These are phyloP conservation scores for Cladosporium oxysporum DNA, from an alignment of 2,329 filamentous ascomycete species.

Conservation along the genomic window DNA sequence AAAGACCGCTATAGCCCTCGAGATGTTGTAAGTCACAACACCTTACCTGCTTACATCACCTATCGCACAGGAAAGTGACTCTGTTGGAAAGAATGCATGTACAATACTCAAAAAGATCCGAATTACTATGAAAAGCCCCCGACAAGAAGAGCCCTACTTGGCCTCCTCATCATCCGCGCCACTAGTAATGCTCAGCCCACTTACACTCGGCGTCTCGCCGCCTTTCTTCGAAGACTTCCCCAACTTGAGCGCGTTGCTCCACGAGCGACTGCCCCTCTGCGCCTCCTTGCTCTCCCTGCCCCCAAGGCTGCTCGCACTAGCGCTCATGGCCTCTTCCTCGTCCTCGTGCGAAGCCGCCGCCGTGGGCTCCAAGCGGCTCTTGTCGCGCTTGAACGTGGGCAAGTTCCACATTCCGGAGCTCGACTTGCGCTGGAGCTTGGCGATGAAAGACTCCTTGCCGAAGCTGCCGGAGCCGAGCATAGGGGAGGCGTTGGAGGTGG, in stretches of 20 bases:
- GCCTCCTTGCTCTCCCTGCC: constrained; percentile 35
- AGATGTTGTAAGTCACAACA: too few species aligned
- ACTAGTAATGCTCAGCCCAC: constrained; percentile 47
- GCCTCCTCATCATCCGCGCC: constrained; percentile 34
- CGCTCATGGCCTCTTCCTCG: constrained; percentile 32
- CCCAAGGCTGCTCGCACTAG: constrained; percentile 13
- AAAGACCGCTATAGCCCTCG: too few species aligned
- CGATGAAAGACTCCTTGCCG: constrained; percentile 52
- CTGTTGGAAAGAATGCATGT: not conserved
- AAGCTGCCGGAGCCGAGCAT: constrained; percentile 30
- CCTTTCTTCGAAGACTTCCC: constrained; percentile 35
- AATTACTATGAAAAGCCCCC: too few species aligned
- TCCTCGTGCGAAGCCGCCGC: constrained; percentile 30
- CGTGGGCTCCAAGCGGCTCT: constrained; percentile 35
- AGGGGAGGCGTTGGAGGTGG: constrained; percentile 38
- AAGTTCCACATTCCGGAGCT: constrained; percentile 48
- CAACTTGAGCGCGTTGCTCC: constrained; percentile 48
- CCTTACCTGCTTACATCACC: too few species aligned
- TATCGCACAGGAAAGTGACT: too few species aligned
- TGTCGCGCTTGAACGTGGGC: constrained; percentile 41
- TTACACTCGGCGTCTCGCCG: constrained; percentile 48
- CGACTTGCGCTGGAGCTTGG: constrained; percentile 51
- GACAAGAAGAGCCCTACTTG: not conserved
- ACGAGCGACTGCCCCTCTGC: constrained; percentile 38
- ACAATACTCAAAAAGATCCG: not conserved